Conservation (phyloP, 805 yeast species). For the Maudiozyma turicensis region DNA sequence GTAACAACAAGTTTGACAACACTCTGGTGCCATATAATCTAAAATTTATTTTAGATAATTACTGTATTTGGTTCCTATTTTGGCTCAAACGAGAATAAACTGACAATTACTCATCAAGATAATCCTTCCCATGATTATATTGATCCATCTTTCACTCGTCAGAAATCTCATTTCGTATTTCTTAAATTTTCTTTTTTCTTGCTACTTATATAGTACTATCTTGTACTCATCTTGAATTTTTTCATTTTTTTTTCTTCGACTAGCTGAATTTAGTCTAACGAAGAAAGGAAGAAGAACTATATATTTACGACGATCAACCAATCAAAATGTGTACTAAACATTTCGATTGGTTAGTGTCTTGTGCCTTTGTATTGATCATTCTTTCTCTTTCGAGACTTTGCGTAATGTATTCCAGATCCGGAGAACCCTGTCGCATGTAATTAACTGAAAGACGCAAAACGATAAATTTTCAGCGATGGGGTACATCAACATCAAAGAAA, state of each 20-base stretch:
- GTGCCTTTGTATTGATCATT: too few species aligned
- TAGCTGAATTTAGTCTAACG: too few species aligned
- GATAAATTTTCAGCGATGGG: too few species aligned
- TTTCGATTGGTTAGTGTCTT: too few species aligned
- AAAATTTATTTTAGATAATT: background rate
- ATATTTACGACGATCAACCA: too few species aligned
- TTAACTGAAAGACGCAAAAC: too few species aligned
- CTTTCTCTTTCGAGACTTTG: too few species aligned
- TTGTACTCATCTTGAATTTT: background rate
- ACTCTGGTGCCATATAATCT: conserved; percentile 13
- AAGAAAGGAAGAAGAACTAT: too few species aligned
- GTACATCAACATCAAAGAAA: too few species aligned
- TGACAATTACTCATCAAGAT: conserved; percentile 69
- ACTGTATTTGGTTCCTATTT: conserved; percentile 51
- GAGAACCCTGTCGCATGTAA: too few species aligned
- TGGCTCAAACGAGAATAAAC: conserved; percentile 64
- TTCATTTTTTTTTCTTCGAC: background rate
- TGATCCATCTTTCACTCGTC: conserved; percentile 54
- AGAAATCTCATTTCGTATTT: conserved; percentile 6
- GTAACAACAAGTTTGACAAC: conserved; percentile 11
- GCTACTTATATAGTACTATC: background rate
- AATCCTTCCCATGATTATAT: conserved; percentile 35
- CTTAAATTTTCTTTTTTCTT: background rate
- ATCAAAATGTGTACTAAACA: too few species aligned
- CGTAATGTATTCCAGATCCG: too few species aligned